Evolutionary conservation across 2,329 filamentous ascomycete species (phyloP).

Genomic region (Beauveria brongniartii): DNA sequence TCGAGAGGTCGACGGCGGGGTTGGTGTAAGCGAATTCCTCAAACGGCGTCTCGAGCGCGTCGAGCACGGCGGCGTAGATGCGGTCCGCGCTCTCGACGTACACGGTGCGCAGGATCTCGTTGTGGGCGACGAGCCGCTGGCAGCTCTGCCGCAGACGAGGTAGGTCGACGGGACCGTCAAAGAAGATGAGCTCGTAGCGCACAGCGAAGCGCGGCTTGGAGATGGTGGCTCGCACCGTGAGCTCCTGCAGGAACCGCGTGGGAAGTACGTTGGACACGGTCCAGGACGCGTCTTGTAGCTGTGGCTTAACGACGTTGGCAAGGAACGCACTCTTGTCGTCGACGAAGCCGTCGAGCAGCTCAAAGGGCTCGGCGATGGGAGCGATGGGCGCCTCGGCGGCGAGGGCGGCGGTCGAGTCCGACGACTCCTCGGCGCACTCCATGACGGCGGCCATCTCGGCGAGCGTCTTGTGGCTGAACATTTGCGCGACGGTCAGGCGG

Average conservation of each 20-base stretch:
- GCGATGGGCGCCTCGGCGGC: slow-evolving; percentile 36
- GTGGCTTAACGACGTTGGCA: slow-evolving; percentile 38
- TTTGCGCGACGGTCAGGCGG: slow-evolving; percentile 44
- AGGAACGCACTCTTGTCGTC: slow-evolving; percentile 35
- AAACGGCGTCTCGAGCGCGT: slow-evolving; percentile 44
- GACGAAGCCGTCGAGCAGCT: slow-evolving; percentile 30
- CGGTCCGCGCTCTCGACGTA: slow-evolving; percentile 44
- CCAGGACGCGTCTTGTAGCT: slow-evolving; percentile 42
- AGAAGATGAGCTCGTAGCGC: slow-evolving; percentile 57
- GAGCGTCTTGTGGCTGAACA: slow-evolving; percentile 41
- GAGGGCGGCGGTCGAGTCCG: slow-evolving; percentile 13
- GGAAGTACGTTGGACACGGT: slow-evolving; percentile 49
- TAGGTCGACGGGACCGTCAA: slow-evolving; percentile 42
- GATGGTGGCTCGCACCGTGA: slow-evolving; percentile 51
- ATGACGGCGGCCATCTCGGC: slow-evolving; percentile 46
- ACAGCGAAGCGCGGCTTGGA: slow-evolving; percentile 51
- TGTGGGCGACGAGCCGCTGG: slow-evolving; percentile 46
- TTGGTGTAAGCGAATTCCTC: slow-evolving; percentile 42
- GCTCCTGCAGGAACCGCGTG: slow-evolving; percentile 48
- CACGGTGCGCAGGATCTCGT: slow-evolving; percentile 59
- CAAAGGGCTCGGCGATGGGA: slow-evolving; percentile 36
- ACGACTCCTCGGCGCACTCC: slow-evolving; percentile 24
- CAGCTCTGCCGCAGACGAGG: slow-evolving; percentile 41
- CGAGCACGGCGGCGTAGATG: slow-evolving; percentile 50
- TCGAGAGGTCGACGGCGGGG: slow-evolving; percentile 30